Evolutionary conservation across 805 yeast genomes (phyloP).

Genomic region (Yamadazyma olivae): DNA sequence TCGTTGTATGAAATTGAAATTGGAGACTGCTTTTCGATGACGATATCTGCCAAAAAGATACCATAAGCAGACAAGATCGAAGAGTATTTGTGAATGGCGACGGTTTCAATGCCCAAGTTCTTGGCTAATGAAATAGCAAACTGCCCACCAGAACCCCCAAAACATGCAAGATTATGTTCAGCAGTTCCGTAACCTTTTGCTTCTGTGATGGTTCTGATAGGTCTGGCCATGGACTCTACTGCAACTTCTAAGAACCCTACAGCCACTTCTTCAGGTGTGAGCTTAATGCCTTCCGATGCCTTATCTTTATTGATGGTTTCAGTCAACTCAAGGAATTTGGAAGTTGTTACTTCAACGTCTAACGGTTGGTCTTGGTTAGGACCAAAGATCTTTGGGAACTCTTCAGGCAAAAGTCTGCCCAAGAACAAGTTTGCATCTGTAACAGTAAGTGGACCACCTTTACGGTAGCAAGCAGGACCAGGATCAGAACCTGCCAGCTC

Average conservation of each 20-base stretch:
- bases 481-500: slow-evolving; percentile 41
- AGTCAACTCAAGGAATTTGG: slow-evolving; percentile 49
- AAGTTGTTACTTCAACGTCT: slow-evolving; percentile 40
- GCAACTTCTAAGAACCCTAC: slow-evolving; percentile 33
- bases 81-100: slow-evolving; percentile 32
- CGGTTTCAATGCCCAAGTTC: slow-evolving; percentile 24
- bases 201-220: slow-evolving; percentile 34
- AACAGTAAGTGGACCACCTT: slow-evolving; percentile 38
- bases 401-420: slow-evolving; percentile 33
- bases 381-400: slow-evolving; percentile 38
- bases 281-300: slow-evolving; percentile 12
- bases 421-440: slow-evolving; percentile 37
- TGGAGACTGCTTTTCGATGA: slow-evolving; percentile 35
- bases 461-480: slow-evolving; percentile 40
- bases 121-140: slow-evolving; percentile 27
- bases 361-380: slow-evolving; percentile 31
- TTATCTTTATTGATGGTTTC: slow-evolving; percentile 42
- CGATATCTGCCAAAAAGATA: slow-evolving; percentile 30
- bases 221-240: slow-evolving; percentile 32
- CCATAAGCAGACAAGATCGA: slow-evolving; percentile 35
- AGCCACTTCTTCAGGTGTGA: slow-evolving; percentile 32
- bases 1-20: slow-evolving; percentile 22
- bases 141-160: slow-evolving; percentile 40
- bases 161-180: slow-evolving; percentile 31
- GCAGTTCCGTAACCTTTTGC: slow-evolving; percentile 28